Conservation (phyloP, 176 grass and related monocot genomes). For the Themeda triandra region DNA sequence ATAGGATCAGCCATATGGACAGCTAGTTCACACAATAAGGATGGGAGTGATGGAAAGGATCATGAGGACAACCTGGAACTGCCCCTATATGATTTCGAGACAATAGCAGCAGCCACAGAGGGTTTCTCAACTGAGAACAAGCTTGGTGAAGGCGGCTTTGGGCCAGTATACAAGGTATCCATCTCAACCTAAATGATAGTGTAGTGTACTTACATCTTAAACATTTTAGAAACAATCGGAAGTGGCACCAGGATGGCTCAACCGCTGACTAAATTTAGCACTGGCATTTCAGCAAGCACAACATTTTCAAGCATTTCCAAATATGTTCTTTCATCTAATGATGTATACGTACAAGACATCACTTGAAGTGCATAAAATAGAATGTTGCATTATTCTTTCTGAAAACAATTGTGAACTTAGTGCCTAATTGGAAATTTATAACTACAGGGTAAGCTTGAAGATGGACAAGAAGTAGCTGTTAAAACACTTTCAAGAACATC, state of each 20-base stretch:
- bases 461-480: slow-evolving; percentile 78
- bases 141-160: slow-evolving; percentile 68
- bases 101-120: slow-evolving; percentile 39
- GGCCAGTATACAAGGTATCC: slow-evolving; percentile 59
- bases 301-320: background rate
- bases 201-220: background rate
- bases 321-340: background rate
- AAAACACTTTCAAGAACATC: slow-evolving; percentile 70
- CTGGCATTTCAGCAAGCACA: background rate
- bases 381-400: background rate
- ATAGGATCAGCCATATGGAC: slow-evolving; percentile 32
- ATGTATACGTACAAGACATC: background rate
- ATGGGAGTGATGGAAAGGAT: slow-evolving; percentile 36
- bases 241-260: background rate
- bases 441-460: slow-evolving; percentile 52
- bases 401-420: background rate
- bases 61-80: slow-evolving; percentile 45
- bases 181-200: background rate
- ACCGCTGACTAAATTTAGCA: background rate
- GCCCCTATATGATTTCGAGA: slow-evolving; percentile 48
- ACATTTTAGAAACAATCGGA: background rate
- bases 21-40: slow-evolving; percentile 11
- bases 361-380: background rate
- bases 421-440: slow-evolving; percentile 11
- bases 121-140: slow-evolving; percentile 54